phyloP scores from a whole-genome alignment of 2,329 filamentous ascomycete species.

The Chalara sp. region DNA sequence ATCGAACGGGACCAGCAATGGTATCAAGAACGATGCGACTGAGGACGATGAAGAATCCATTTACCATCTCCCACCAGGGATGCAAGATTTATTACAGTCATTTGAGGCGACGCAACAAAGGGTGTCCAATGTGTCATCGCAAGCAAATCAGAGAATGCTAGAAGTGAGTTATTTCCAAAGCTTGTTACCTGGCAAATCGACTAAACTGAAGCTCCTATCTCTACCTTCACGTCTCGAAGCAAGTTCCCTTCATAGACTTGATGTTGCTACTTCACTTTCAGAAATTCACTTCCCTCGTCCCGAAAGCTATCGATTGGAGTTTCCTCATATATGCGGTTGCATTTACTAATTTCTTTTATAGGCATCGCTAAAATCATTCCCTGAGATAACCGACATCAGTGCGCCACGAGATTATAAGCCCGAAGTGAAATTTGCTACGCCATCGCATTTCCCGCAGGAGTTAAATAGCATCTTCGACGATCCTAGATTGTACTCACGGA shows the following conservation, averaged over 20 bases:
- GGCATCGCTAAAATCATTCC: conserved; percentile 65
- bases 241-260: no score
- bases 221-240: no score
- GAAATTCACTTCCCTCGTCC: no score
- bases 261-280: no score
- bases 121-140: conserved; percentile 42
- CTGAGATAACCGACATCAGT: conserved; percentile 71
- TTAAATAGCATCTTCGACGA: conserved; percentile 90
- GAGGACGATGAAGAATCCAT: conserved; percentile 66
- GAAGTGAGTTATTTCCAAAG: conserved; percentile 27
- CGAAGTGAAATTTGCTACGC: conserved; percentile 70
- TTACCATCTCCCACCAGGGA: conserved; percentile 82
- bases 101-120: conserved; percentile 79
- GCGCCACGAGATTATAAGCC: conserved; percentile 79
- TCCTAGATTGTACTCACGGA: conserved; percentile 75
- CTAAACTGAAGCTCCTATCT: no score
- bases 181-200: no score
- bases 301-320: no score
- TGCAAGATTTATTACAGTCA: conserved; percentile 86
- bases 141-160: conserved; percentile 67
- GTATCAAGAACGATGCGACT: conserved; percentile 34
- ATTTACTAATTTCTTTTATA: not conserved
- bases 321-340: no score
- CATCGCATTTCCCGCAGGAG: conserved; percentile 84
- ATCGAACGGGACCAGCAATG: conserved; percentile 47